Percentiles rank a stretch among this genome's conserved stretches.
phyloP scores from a whole-genome alignment of 2,329 filamentous ascomycete species.

The Xylaria arbuscula region DNA sequence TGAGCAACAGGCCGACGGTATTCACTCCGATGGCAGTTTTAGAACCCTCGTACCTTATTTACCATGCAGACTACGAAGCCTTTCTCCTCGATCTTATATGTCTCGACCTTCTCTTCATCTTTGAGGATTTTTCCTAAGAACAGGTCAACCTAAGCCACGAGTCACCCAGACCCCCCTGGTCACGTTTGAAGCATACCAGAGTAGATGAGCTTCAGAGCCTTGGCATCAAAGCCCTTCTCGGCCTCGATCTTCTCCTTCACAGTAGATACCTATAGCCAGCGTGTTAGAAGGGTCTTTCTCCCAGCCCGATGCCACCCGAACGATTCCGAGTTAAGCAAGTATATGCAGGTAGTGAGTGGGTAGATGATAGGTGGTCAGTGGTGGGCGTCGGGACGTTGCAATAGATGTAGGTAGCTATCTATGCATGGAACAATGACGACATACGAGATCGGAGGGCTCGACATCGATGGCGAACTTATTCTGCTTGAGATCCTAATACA shows the following conservation, averaged over 20 bases:
- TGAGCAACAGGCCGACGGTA: constrained; percentile 14
- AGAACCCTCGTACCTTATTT: constrained; percentile 77
- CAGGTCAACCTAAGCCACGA: constrained; percentile 43
- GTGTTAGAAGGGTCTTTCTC: constrained; percentile 40
- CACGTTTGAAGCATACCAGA: constrained; percentile 72
- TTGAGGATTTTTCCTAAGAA: constrained; percentile 92
- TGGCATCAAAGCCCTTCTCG: constrained; percentile 94
- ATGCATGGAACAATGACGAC: constrained; percentile 54
- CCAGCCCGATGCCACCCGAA: constrained; percentile 9
- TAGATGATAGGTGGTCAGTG: background rate
- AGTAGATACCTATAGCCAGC: constrained; percentile 74
- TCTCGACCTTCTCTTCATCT: constrained; percentile 95
- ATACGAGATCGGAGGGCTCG: constrained; percentile 90
- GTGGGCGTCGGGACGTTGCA: constrained; percentile 18
- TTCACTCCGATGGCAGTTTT: background rate
- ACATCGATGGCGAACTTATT: constrained; percentile 98
- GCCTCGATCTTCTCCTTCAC: constrained; percentile 92
- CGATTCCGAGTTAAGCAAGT: constrained; percentile 19
- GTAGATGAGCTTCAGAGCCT: constrained; percentile 96
- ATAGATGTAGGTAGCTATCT: constrained; percentile 21
- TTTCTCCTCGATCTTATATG: constrained; percentile 99
- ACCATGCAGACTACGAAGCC: constrained; percentile 99
- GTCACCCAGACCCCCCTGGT: background rate
- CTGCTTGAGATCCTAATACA: constrained; percentile 89
- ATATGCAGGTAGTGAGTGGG: background rate